A percentile compares a stretch with the other conserved stretches of the same genome.
Evolutionary conservation across 176 grass and related monocot species (phyloP).

Genomic region (Oryza meyeriana): DNA sequence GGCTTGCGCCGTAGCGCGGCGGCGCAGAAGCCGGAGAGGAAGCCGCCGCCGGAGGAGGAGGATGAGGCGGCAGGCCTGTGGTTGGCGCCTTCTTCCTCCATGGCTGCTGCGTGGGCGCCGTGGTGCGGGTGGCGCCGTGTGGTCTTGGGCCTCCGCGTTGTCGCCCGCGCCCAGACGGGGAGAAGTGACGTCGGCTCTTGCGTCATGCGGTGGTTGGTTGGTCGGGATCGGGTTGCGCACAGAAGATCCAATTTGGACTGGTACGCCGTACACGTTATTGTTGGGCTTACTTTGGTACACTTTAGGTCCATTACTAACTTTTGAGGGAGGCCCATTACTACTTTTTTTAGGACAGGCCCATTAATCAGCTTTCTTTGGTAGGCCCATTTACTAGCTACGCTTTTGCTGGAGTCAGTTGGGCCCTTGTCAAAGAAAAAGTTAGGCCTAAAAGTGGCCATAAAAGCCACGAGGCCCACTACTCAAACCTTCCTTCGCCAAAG

Average conservation of each 20-base stretch:
- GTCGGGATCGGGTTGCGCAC: neutral
- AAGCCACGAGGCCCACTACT: too few species aligned
- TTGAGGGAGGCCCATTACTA: neutral
- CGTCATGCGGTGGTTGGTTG: slow-evolving; percentile 31
- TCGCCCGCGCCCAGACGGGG: slow-evolving; percentile 48
- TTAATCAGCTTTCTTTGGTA: neutral
- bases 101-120: slow-evolving; percentile 12
- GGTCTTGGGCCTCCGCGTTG: slow-evolving; percentile 27
- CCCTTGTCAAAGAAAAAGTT: too few species aligned
- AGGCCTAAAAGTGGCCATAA: too few species aligned
- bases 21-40: slow-evolving; percentile 58
- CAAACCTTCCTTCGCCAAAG: too few species aligned
- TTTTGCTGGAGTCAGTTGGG: too few species aligned
- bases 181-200: slow-evolving; percentile 43
- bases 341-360: too few species aligned
- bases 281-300: neutral
- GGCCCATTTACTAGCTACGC: neutral
- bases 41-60: slow-evolving; percentile 32
- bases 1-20: slow-evolving; percentile 77
- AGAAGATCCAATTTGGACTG: neutral
- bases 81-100: slow-evolving; percentile 28
- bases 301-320: neutral
- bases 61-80: slow-evolving; percentile 32
- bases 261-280: neutral
- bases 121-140: slow-evolving; percentile 27